These are phyloP conservation scores for Xylaria polymorpha DNA, from an alignment of 2,329 filamentous ascomycete genomes.

Conservation along the genomic window DNA sequence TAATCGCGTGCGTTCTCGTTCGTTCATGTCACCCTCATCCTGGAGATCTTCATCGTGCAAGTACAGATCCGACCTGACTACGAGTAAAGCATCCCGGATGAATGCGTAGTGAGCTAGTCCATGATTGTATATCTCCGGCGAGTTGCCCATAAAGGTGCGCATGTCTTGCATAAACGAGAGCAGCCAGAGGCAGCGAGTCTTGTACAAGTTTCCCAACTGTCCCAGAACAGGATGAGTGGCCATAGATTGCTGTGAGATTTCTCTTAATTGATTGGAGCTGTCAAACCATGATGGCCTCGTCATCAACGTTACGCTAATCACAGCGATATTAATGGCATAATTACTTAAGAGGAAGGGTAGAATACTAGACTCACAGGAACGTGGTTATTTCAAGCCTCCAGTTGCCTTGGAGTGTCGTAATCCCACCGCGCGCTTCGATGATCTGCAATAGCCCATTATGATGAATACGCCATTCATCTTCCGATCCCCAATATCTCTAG, in stretches of 20 bases:
- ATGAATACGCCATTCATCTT: slow-evolving; percentile 50
- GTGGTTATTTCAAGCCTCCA: slow-evolving; percentile 46
- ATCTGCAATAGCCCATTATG: slow-evolving; percentile 49
- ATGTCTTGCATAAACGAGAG: slow-evolving; percentile 36
- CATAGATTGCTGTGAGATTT: slow-evolving; percentile 32
- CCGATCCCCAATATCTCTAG: slow-evolving; percentile 51
- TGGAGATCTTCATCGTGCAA: slow-evolving; percentile 14
- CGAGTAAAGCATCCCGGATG: slow-evolving; percentile 29
- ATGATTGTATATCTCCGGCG: slow-evolving; percentile 26
- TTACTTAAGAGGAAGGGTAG: neutral
- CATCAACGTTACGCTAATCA: slow-evolving; percentile 28
- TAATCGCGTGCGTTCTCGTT: slow-evolving; percentile 27
- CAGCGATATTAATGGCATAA: neutral
- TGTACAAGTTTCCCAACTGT: slow-evolving; percentile 30
- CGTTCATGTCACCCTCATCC: slow-evolving; percentile 9
- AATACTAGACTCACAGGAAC: slow-evolving; percentile 45
- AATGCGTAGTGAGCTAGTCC: slow-evolving; percentile 25
- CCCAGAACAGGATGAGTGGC: slow-evolving; percentile 24
- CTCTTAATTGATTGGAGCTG: slow-evolving; percentile 33
- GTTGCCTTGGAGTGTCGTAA: slow-evolving; percentile 46
- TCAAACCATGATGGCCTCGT: slow-evolving; percentile 34
- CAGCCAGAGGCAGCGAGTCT: slow-evolving; percentile 33
- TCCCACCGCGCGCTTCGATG: slow-evolving; percentile 51
- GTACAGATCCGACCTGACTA: slow-evolving; percentile 24
- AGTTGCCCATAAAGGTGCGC: slow-evolving; percentile 31